Evolutionary conservation across 345 rosid genomes (phyloP), one percentile per base, ranked within the genome.

Genomic region (Brassica cretica): DNA sequence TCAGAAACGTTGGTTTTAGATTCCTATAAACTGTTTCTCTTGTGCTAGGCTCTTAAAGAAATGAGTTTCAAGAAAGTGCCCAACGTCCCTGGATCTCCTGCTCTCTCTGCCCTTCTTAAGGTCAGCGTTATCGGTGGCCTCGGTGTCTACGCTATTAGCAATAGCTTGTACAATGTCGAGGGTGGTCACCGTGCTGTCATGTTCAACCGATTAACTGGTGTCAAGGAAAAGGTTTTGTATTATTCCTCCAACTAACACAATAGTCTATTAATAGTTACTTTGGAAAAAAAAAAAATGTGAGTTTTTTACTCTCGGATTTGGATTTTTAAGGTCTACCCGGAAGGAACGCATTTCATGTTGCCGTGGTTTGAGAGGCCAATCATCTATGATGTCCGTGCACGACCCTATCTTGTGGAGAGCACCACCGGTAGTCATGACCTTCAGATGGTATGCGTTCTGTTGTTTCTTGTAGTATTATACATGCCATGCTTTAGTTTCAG

Each of bases 171-270:
- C 76, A 82, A 82, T 78, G 84, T 82, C 6, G 82, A 82, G 4
- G 84, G 82, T 18, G 84, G 82, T 2, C 84, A 82, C 67, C 84
- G 84, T 56, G 81, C 84, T 69, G 71, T 82, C 69, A 78, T 82
- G 84, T 82, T 82, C 58, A 82, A 82, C 76, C 79, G 84, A 0
- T 69, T 77, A 24, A 77, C 82, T 33, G 84, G 84, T 73, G 65
- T 82, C 71, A 82, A 82, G 60, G 84, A 82, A 19, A 82, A 56
- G 62, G 62, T 56, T 56, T 8, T 18, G 25, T 55, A 55, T 49
- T 4, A 3, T 7, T 55, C 16, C 59, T 5, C 24, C 60, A 55
- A 55, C 11, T 7, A 16, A 55, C 60, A 55, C 5, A 41, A 9
- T 5, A 5, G 56, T 15, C 7, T 51, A 0, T 46, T 5, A 3